phyloP scores from a whole-genome alignment of 805 yeast genomes.

The Starmerella floricola region DNA sequence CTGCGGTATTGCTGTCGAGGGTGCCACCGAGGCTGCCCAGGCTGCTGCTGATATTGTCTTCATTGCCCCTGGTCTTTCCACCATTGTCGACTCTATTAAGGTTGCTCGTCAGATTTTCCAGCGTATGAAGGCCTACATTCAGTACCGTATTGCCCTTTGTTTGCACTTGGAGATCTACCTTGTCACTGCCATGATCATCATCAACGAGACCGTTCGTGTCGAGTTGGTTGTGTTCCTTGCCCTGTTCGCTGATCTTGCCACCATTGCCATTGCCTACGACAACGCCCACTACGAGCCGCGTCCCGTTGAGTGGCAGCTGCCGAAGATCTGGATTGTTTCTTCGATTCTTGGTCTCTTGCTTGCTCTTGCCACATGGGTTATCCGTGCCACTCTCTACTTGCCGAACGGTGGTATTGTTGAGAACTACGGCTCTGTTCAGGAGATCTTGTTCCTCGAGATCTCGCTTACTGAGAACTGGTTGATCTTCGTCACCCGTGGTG shows the following conservation, averaged over 20 bases:
- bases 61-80: constrained; percentile 90
- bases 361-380: constrained; percentile 89
- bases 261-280: constrained; percentile 93
- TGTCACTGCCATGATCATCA: constrained; percentile 91
- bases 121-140: constrained; percentile 97
- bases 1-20: constrained; percentile 96
- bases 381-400: constrained; percentile 87
- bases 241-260: constrained; percentile 93
- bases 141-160: constrained; percentile 93
- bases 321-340: constrained; percentile 97
- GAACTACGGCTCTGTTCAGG: constrained; percentile 90
- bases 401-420: constrained; percentile 69
- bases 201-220: constrained; percentile 75
- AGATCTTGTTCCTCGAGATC: constrained; percentile 86
- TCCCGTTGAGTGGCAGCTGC: constrained; percentile 94
- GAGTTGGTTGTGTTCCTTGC: constrained; percentile 92
- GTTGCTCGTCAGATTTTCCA: constrained; percentile 96
- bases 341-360: constrained; percentile 71
- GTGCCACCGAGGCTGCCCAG: constrained; percentile 95
- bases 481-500: constrained; percentile 94
- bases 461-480: constrained; percentile 96
- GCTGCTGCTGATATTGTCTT: constrained; percentile 94
- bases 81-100: constrained; percentile 87
- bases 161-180: constrained; percentile 88
- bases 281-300: constrained; percentile 88